Evolutionary conservation across 176 grass and related monocot genomes (phyloP).

Genomic region (Chrysopogon serrulatus): DNA sequence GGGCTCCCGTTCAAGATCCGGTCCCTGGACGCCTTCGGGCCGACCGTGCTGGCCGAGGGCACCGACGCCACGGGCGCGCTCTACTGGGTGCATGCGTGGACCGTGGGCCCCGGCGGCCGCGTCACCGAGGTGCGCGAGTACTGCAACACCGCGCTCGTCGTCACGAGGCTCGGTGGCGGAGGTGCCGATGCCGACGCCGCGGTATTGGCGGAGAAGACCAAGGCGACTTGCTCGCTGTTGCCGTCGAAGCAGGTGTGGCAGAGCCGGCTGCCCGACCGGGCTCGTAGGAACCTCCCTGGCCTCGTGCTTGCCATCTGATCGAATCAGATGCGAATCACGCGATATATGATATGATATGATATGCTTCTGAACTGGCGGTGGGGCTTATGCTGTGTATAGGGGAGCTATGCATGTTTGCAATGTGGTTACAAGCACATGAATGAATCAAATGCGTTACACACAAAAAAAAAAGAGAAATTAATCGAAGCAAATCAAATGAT

Average conservation of each 20-base stretch:
- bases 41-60: constrained; percentile 74
- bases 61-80: constrained; percentile 29
- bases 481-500: not conserved
- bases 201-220: not conserved
- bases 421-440: not conserved
- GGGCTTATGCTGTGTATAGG: not conserved
- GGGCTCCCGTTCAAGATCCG: constrained; percentile 43
- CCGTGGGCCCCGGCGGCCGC: constrained; percentile 53
- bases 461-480: not conserved
- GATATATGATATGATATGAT: too few species aligned
- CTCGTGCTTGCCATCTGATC: constrained; percentile 66
- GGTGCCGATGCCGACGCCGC: not conserved
- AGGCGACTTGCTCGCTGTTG: not conserved
- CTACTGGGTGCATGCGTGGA: constrained; percentile 91
- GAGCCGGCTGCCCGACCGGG: constrained; percentile 45
- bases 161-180: constrained; percentile 44
- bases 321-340: not conserved
- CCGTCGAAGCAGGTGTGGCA: constrained; percentile 47
- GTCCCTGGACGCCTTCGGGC: constrained; percentile 48
- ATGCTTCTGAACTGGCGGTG: not conserved
- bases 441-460: not conserved
- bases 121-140: constrained; percentile 80
- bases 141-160: constrained; percentile 77
- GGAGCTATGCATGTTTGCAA: not conserved
- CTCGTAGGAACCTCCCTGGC: constrained; percentile 47